These are phyloP conservation scores for Chalciporus piperatus DNA, from an alignment of 768 basidiomycete genomes.

Conservation along the genomic window DNA sequence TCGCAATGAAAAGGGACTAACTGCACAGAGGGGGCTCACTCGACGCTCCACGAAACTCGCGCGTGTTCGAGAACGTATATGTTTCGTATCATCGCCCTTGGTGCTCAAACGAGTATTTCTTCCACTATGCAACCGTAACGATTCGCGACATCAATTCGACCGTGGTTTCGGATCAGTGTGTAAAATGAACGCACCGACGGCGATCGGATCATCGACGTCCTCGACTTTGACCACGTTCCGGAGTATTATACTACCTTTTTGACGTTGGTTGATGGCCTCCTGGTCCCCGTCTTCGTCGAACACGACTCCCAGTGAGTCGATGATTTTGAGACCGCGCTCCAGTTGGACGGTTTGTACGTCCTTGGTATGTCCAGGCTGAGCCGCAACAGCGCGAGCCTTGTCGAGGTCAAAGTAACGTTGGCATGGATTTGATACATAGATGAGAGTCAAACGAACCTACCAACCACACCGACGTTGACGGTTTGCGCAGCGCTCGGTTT, in stretches of 20 bases:
- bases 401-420: background rate
- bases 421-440: background rate
- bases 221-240: too few relatives aligned
- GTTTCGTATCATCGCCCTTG: constrained; percentile 68
- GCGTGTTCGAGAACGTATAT: constrained; percentile 75
- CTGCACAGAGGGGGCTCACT: too few relatives aligned
- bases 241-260: too few relatives aligned
- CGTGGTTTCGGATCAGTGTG: too few relatives aligned
- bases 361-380: constrained; percentile 92
- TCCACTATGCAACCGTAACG: too few relatives aligned
- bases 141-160: too few relatives aligned
- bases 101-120: constrained; percentile 76
- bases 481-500: too few relatives aligned
- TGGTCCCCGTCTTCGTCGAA: constrained; percentile 79
- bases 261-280: too few relatives aligned
- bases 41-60: constrained; percentile 66
- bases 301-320: constrained; percentile 96
- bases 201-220: too few relatives aligned
- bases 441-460: constrained; percentile 45
- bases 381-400: constrained; percentile 92
- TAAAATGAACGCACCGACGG: too few relatives aligned
- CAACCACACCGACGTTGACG: too few relatives aligned
- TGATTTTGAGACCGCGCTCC: constrained; percentile 87
- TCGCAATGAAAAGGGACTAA: too few relatives aligned
- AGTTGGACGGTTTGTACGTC: constrained; percentile 88